A percentile compares a stretch with the other conserved stretches of the same genome.
Conservation (phyloP, 176 grass and related monocot species). For the Rhynchospora pubera region DNA sequence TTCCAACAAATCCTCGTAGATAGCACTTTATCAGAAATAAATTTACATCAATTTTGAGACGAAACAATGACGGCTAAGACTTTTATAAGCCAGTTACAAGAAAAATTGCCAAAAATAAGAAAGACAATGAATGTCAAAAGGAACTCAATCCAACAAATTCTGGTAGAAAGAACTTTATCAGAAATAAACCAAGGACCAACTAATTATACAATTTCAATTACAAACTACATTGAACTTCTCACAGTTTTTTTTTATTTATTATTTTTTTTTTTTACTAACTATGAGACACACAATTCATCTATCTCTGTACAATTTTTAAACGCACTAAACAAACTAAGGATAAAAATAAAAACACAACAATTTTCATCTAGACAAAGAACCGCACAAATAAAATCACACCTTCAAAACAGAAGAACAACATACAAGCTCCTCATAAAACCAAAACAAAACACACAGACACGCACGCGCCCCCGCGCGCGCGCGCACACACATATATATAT, state of each 20-base stretch:
- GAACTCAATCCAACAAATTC: no score
- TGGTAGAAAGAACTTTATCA: background rate
- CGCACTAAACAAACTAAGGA: background rate
- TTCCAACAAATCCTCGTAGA: no score
- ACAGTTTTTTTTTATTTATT: background rate
- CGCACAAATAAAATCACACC: background rate
- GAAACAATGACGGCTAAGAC: no score
- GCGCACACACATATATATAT: no score
- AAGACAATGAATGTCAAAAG: no score
- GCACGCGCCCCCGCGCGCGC: no score
- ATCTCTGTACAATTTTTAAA: background rate
- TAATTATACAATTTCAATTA: background rate
- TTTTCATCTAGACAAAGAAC: background rate
- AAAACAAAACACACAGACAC: no score
- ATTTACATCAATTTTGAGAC: no score
- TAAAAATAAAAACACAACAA: background rate
- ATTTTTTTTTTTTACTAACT: background rate
- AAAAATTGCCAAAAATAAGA: no score
- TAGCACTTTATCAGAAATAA: no score
- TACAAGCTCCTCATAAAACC: background rate
- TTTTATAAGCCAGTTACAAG: no score
- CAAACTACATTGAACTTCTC: background rate
- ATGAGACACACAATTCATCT: background rate
- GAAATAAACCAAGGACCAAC: background rate
- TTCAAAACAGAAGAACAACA: background rate